Conservation (phyloP, 78 protist genomes). For the Planoprotostelium fungivorum region DNA sequence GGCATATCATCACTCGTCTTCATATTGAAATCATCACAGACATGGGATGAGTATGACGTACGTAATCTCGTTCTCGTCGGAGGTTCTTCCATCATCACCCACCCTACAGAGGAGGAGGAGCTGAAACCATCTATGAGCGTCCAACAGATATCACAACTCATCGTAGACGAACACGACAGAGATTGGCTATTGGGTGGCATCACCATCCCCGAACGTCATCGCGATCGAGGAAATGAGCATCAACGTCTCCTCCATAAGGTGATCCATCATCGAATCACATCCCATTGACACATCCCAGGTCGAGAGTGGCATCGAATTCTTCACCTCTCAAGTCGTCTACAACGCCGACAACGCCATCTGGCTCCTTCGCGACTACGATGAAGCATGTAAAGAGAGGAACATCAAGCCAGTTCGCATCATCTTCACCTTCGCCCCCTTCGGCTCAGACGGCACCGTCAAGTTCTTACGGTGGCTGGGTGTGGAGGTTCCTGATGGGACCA, state of each 20-base stretch:
- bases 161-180: background rate
- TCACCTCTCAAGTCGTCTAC: background rate
- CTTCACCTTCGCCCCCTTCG: conserved; percentile 1
- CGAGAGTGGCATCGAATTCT: background rate
- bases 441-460: background rate
- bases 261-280: too few relatives aligned
- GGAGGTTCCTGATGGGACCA: background rate
- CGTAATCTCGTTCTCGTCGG: background rate
- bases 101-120: background rate
- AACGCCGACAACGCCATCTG: background rate
- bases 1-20: background rate
- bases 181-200: background rate
- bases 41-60: background rate
- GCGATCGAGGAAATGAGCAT: background rate
- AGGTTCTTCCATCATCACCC: background rate
- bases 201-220: background rate
- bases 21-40: background rate
- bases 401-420: background rate
- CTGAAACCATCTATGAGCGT: background rate
- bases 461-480: background rate
- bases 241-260: background rate
- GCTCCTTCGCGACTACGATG: background rate
- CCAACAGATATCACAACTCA: background rate
- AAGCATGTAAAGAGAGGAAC: background rate
- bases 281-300: background rate